Evolutionary conservation across 2,329 filamentous ascomycete genomes (phyloP), one percentile per base, ranked within the genome.

Genomic region (Metarhizium album): DNA sequence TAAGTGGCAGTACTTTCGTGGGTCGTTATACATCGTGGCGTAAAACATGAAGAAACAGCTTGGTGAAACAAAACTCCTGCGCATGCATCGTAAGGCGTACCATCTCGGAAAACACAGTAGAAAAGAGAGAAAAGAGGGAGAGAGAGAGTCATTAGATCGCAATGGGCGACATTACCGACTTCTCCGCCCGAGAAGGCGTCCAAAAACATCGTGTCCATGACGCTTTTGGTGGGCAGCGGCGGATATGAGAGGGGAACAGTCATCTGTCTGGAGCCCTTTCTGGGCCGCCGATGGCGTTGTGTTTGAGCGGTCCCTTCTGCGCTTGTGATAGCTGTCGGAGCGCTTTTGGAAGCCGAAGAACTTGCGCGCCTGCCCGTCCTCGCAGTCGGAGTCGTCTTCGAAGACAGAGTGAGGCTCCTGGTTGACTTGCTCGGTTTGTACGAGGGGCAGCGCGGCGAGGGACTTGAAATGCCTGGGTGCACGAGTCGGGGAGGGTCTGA

Each of bases 311-410:
- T 45, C 46, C 29, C 46, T 20, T 22, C 27, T 42, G 16, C 49
- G 59, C 29, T 60, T 57, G 31, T 62, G 58, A 24, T 69, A 67
- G 48, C 62, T 65, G 13, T 60, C 58, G n/a, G 65, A 62, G 14
- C 69, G 65, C 50, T 62, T 66, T 54, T 70, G 68, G 52, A 77
- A 68, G 18, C 70, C 68, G 45, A 73, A 72, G 49, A 74, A 72
- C 18, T 46, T 48, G 16, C 27, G 45, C 33, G 33, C 14, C 9
- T 51, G 49, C 3, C 53, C 53, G 5, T 64, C 61, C 6, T 59
- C 71, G 14, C 61, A 62, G 52, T 77, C 73, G 3, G 70, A 70
- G 57, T 76, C 73, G 14, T 67, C 57, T 42, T 77, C 74, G 53
- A 78, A 78, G 23, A 76, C 69, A 2, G 74, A 77, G n/a, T 57